Base-by-base conservation (phyloP, 352 stramenopile genomes). In the Phytopythium cucurbitacearum region DNA sequence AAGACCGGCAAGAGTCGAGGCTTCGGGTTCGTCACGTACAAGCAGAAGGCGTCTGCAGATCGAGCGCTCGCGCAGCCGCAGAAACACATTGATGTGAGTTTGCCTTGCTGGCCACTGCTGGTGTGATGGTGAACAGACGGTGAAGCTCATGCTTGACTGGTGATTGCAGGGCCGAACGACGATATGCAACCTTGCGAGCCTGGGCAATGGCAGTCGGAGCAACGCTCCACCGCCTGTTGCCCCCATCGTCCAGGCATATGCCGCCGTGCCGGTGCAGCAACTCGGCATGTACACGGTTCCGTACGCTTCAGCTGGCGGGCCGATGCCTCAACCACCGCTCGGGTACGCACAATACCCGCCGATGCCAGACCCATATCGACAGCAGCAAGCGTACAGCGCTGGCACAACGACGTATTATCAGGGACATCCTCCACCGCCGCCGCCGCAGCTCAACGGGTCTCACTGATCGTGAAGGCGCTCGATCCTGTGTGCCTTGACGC, bases 21-120 rank as follows among this genome's bases (percentile, higher is more conserved):
- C n/a, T 91, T 75, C 52, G 81, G 70, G 32, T 90, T 89, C 40
- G 69, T 89, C 48, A 85, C 65, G 34, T 91, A 69, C 56, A 63
- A 63, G 34, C 58, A 87, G n/a, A 71, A 76, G 40, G 45, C 54
- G n/a, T 59, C 56, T 2, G 79, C 73, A 0, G 59, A 75, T 13
- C 57, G 48, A 32, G 76, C 81, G 34, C 62, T 91, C n/a, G 63
- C 78, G 46, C 66, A 81, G n/a, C 75, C 76, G 4, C 64, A 74
- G 44, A 89, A 87, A 50, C 53, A 69, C 40, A 87, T 91, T 40
- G 71, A 89, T 54, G 81, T 91, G 71, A 40, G 72, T 76, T 10
- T 16, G 4, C 12, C 9, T 1, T 32, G 21, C 12, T 32, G 16
- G 1, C 8, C 6, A 12, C 4, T 7, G n/a, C 34, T 28, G 11